A percentile compares a stretch with the other conserved stretches of the same genome.
These are phyloP conservation scores for Melocanna baccifera DNA, from an alignment of 176 grass and related monocot species.

Conservation along the genomic window DNA sequence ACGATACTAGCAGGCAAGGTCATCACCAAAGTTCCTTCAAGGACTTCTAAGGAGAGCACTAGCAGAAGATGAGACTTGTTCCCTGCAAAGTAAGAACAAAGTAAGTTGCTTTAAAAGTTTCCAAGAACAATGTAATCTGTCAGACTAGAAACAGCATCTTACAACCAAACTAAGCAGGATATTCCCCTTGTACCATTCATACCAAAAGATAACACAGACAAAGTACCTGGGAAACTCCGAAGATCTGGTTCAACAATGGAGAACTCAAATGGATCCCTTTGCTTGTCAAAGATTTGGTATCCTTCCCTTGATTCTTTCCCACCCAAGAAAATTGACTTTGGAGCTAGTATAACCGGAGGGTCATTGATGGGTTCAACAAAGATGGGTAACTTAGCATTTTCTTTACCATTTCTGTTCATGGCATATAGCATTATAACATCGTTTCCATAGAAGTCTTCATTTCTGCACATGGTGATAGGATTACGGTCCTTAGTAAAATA, in stretches of 20 bases:
- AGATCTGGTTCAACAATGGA: constrained; percentile 68
- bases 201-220: background rate
- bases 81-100: constrained; percentile 32
- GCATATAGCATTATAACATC: constrained; percentile 60
- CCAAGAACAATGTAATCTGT: background rate
- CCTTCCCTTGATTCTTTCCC: constrained; percentile 47
- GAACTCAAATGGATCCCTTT: constrained; percentile 59
- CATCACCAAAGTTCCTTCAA: constrained; percentile 49
- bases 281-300: constrained; percentile 61
- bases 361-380: constrained; percentile 75
- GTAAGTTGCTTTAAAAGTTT: background rate
- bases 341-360: constrained; percentile 61
- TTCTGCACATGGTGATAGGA: constrained; percentile 42
- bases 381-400: constrained; percentile 42
- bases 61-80: constrained; percentile 65
- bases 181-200: background rate
- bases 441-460: constrained; percentile 67
- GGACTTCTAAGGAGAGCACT: constrained; percentile 66
- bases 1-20: constrained; percentile 44
- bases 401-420: constrained; percentile 47
- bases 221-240: constrained; percentile 55
- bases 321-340: constrained; percentile 56
- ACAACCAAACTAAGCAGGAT: background rate
- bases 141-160: background rate
- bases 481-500: background rate